Evolutionary conservation across 257 asterid species (phyloP), one percentile per base, ranked within the genome.

Genomic region (Plantago major): DNA sequence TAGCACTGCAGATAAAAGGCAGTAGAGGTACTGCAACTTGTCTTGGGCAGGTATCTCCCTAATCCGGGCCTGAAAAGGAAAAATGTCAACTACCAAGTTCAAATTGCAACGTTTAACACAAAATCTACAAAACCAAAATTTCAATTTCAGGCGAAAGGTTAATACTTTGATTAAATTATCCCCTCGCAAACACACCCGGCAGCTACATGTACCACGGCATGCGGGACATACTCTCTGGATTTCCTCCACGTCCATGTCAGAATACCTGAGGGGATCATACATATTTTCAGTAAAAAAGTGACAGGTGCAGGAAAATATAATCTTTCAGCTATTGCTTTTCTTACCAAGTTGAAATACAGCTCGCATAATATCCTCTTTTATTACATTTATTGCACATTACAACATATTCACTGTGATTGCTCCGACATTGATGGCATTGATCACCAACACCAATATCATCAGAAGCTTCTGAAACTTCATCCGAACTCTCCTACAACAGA

Each of bases 401-500:
- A 56, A 89, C 84, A 54, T 77, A 73, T 57, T 79, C 85, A 66
- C 78, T 76, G 55, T 62, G 78, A 69, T 72, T 79, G 70, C 80
- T 82, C 73, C 84, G 86, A 78, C 97, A 93, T 11, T 89, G 97
- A 79, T 93, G 99, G 78, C 97, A 93, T 22, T 74, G 92, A 86
- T 59, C 82, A 96, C n/a, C 85, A 22, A 22, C 94, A 67, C 78
- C 91, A 46, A 85, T 80, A 73, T 85, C 95, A 78, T 82, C 96
- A 57, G 89, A 86, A 67, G 99, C 82, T 67, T 72, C 86, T 4
- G 85, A 77, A 70, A 82, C 81, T 77, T 84, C 95, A 78, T 80
- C 89, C 71, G 96, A 83, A 67, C 84, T 73, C 69, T 72, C 99
- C 99, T 93, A 60, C 30, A 42, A 56, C 68, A 68, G 48, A 48